A percentile compares a stretch with the other conserved stretches of the same genome.
These are phyloP conservation scores for Passalora sequoiae DNA, from an alignment of 2,329 filamentous ascomycete species.

Conservation along the genomic window DNA sequence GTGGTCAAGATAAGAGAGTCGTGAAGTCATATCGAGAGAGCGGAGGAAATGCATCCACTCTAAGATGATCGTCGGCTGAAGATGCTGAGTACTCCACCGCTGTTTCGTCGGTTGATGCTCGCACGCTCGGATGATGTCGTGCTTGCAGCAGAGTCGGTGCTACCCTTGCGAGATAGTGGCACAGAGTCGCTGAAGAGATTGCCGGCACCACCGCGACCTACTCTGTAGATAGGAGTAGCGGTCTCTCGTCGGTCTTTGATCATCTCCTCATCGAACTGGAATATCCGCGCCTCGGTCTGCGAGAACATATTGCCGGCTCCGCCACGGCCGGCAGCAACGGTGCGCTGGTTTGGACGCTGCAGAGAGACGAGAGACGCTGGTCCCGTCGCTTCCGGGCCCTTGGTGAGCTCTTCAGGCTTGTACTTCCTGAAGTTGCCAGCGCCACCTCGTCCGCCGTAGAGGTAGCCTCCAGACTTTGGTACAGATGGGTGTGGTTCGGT, in stretches of 20 bases:
- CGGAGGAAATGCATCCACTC: not conserved
- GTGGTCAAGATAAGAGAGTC: slow-evolving; percentile 8
- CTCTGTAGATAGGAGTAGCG: slow-evolving; percentile 56
- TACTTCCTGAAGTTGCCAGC: slow-evolving; percentile 55
- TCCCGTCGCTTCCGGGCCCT: slow-evolving; percentile 41
- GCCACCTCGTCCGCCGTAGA: slow-evolving; percentile 53
- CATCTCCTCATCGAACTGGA: slow-evolving; percentile 65
- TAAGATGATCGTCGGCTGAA: slow-evolving; percentile 23
- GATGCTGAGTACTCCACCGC: slow-evolving; percentile 18
- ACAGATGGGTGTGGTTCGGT: slow-evolving; percentile 59
- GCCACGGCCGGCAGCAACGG: slow-evolving; percentile 51
- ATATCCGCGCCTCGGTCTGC: slow-evolving; percentile 53
- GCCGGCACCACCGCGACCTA: slow-evolving; percentile 58
- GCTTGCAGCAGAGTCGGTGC: slow-evolving; percentile 16
- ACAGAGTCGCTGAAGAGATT: slow-evolving; percentile 42
- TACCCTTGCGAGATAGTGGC: slow-evolving; percentile 11
- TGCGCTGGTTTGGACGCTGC: slow-evolving; percentile 48
- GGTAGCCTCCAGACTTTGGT: slow-evolving; percentile 41
- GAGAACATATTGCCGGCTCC: slow-evolving; percentile 55
- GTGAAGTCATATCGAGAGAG: slow-evolving; percentile 3
- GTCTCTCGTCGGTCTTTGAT: slow-evolving; percentile 48
- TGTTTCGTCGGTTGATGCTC: slow-evolving; percentile 1
- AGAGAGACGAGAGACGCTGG: slow-evolving; percentile 49
- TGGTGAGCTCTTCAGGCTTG: slow-evolving; percentile 51
- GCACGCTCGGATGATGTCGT: slow-evolving; percentile 18